Evolutionary conservation across 2,329 filamentous ascomycete genomes (phyloP).

Genomic region (Clarireedia hainanense): DNA sequence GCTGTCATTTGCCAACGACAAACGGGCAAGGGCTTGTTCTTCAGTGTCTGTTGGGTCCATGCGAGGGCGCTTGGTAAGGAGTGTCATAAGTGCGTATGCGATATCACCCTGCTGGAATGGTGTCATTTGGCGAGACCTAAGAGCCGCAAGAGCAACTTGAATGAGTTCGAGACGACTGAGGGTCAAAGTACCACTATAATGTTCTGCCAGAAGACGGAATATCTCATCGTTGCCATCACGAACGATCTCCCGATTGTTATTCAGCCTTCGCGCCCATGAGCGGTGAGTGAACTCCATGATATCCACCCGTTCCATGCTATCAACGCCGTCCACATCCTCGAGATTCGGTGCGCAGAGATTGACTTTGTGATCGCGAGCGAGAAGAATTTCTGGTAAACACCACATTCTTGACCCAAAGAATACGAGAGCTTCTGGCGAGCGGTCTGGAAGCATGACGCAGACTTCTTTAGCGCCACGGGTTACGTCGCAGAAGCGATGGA

Average conservation of each 20-base stretch:
- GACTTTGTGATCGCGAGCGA: constrained; percentile 9
- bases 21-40: constrained; percentile 28
- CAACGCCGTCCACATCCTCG: not conserved
- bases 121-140: constrained; percentile 4
- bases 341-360: constrained; percentile 1
- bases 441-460: constrained; percentile 5
- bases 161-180: constrained; percentile 8
- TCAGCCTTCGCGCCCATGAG: constrained; percentile 5
- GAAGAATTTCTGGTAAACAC: constrained; percentile 9
- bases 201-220: constrained; percentile 8
- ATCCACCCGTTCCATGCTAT: constrained; percentile 7
- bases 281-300: constrained; percentile 11
- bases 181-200: constrained; percentile 4
- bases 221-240: constrained; percentile 7
- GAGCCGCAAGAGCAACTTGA: constrained; percentile 2
- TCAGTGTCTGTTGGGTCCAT: constrained; percentile 22
- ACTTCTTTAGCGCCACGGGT: constrained; percentile 7
- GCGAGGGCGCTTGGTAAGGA: constrained; percentile 24
- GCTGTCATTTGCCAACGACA: constrained; percentile 29
- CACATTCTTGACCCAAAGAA: constrained; percentile 9
- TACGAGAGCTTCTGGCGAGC: not conserved
- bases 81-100: constrained; percentile 29
- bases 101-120: constrained; percentile 22
- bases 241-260: not conserved
- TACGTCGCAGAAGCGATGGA: constrained; percentile 11